Conservation (phyloP, 2,329 filamentous ascomycete genomes). For the Cadophora luteo-olivacea region DNA sequence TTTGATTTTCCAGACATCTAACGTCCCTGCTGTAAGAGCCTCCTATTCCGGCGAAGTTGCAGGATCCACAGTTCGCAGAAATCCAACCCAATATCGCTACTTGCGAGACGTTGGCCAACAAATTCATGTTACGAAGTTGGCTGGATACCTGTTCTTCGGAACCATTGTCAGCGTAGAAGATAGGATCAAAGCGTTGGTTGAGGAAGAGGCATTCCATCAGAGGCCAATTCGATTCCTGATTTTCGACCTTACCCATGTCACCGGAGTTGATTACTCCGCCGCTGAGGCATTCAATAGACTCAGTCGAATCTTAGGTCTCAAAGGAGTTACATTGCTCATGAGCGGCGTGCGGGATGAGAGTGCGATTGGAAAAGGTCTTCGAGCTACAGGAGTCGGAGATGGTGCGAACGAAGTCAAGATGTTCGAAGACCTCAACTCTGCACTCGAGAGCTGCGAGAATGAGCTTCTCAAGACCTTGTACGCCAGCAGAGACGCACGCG, state of each 20-base stretch:
- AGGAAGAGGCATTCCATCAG: slow-evolving; percentile 78
- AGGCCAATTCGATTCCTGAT: slow-evolving; percentile 89
- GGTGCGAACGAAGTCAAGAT: slow-evolving; percentile 78
- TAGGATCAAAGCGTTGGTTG: slow-evolving; percentile 80
- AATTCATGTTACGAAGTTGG: slow-evolving; percentile 89
- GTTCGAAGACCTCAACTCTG: slow-evolving; percentile 89
- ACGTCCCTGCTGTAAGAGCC: slow-evolving; percentile 85
- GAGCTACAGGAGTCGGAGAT: slow-evolving; percentile 82
- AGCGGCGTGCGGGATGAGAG: slow-evolving; percentile 81
- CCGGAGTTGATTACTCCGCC: slow-evolving; percentile 93
- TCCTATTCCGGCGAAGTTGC: slow-evolving; percentile 91
- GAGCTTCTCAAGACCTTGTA: slow-evolving; percentile 86
- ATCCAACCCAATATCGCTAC: slow-evolving; percentile 87
- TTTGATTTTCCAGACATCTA: slow-evolving; percentile 89
- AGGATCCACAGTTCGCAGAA: slow-evolving; percentile 89
- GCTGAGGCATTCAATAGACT: slow-evolving; percentile 95
- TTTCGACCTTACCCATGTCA: slow-evolving; percentile 87
- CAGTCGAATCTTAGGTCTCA: slow-evolving; percentile 79
- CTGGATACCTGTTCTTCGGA: slow-evolving; percentile 97
- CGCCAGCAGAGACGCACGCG: slow-evolving; percentile 67
- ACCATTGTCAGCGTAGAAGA: slow-evolving; percentile 96
- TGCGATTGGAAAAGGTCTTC: slow-evolving; percentile 77
- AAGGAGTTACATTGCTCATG: slow-evolving; percentile 80
- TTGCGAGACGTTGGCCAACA: slow-evolving; percentile 85
- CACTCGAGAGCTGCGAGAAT: slow-evolving; percentile 93